Evolutionary conservation across 331 rosid species (phyloP).

Genomic region (Malus hybrid): DNA sequence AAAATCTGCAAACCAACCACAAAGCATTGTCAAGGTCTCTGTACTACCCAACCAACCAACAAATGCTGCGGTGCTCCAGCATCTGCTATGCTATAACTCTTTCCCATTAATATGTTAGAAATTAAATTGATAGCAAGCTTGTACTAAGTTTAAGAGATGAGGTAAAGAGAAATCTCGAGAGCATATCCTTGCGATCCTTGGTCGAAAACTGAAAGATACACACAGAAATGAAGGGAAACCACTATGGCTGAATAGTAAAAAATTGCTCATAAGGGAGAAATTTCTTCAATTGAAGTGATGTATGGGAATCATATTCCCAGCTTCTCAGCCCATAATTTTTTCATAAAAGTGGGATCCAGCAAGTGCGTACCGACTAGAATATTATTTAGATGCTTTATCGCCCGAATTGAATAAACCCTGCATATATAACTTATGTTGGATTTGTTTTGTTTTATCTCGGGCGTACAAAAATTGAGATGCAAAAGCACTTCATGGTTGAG

Average conservation of each 20-base stretch:
- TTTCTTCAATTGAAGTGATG: neutral
- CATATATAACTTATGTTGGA: too few species aligned
- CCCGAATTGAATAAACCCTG: too few species aligned
- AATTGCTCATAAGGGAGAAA: neutral
- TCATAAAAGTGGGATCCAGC: neutral
- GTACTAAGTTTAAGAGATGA: neutral
- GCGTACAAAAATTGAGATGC: too few species aligned
- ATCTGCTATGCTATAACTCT: neutral
- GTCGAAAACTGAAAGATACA: neutral
- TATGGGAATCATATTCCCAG: conserved; percentile 14
- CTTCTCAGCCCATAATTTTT: neutral
- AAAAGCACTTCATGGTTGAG: too few species aligned
- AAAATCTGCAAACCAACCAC: conserved; percentile 59
- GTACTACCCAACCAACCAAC: neutral
- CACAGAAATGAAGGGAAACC: neutral
- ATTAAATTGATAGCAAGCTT: neutral
- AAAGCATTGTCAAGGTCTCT: neutral
- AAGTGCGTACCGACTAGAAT: neutral
- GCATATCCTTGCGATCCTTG: neutral
- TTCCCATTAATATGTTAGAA: neutral
- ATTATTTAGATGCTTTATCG: too few species aligned
- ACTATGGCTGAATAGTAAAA: neutral
- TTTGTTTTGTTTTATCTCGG: too few species aligned
- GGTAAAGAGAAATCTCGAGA: neutral
- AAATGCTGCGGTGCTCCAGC: conserved; percentile 2